phyloP scores from a whole-genome alignment of 1,284 basidiomycete genomes.

The Tilletia caries region DNA sequence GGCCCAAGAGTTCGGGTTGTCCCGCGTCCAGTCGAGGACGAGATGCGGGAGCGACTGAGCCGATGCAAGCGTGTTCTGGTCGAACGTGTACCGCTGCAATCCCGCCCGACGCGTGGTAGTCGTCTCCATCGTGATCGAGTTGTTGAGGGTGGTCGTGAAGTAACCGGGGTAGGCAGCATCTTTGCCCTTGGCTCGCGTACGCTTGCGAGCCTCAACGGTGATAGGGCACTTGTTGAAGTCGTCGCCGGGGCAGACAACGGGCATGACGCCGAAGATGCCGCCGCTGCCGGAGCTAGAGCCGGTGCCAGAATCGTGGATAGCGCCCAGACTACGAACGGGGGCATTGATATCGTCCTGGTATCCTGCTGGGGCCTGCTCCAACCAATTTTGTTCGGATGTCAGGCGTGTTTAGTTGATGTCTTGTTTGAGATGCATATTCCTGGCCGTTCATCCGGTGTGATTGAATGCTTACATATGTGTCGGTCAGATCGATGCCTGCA shows the following conservation, averaged over 20 bases:
- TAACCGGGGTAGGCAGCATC: constrained; percentile 39
- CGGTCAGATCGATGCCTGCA: constrained; percentile 14
- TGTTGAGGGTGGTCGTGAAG: constrained; percentile 40
- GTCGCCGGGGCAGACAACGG: constrained; percentile 34
- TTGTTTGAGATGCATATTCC: too few species aligned
- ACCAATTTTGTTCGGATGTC: too few species aligned
- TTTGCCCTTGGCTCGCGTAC: constrained; percentile 24
- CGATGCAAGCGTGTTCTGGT: constrained; percentile 21
- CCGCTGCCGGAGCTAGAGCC: constrained; percentile 39
- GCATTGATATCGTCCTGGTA: constrained; percentile 30
- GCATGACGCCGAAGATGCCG: constrained; percentile 44
- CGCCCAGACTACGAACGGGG: constrained; percentile 35
- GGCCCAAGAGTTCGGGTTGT: constrained; percentile 35
- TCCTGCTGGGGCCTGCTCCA: constrained; percentile 41
- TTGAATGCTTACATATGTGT: too few species aligned
- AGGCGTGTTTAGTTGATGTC: too few species aligned
- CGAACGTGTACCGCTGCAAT: constrained; percentile 39
- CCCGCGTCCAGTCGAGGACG: constrained; percentile 45
- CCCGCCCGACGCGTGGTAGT: constrained; percentile 38
- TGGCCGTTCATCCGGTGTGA: too few species aligned
- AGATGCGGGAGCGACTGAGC: constrained; percentile 27
- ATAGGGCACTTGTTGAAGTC: constrained; percentile 34
- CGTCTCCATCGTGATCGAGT: constrained; percentile 39
- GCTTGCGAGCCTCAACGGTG: constrained; percentile 35
- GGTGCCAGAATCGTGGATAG: constrained; percentile 43